phyloP scores from a whole-genome alignment of 768 basidiomycete species.

The Inosperma sp. region DNA sequence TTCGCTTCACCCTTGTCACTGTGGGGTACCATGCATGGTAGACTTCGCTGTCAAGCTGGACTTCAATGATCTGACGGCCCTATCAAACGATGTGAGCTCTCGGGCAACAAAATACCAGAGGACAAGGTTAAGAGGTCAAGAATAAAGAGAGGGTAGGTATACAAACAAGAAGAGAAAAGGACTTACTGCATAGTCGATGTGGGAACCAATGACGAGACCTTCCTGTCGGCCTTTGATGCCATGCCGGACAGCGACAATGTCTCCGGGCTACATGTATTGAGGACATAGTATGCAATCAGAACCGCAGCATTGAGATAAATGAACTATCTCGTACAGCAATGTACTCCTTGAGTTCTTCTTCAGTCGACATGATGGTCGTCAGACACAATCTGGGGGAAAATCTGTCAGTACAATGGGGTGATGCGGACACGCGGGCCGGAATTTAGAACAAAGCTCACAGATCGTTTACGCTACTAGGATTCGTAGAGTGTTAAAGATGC shows the following conservation, averaged over 20 bases:
- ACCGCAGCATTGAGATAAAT: constrained; percentile 18
- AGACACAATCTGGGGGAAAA: neutral
- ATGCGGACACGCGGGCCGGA: no score
- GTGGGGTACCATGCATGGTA: constrained; percentile 77
- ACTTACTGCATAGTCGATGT: constrained; percentile 65
- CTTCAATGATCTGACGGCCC: constrained; percentile 81
- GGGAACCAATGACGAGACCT: constrained; percentile 75
- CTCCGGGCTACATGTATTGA: constrained; percentile 54
- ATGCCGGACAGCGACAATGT: constrained; percentile 74
- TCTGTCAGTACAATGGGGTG: neutral
- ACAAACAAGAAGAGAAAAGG: neutral
- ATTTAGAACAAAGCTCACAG: no score
- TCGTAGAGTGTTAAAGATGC: no score
- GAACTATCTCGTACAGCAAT: constrained; percentile 15
- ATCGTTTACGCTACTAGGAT: no score
- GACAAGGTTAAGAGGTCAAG: neutral
- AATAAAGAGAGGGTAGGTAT: neutral
- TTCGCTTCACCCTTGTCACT: constrained; percentile 73
- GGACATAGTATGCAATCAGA: neutral
- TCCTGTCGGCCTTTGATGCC: constrained; percentile 60
- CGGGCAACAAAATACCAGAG: neutral
- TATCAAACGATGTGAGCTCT: constrained; percentile 23
- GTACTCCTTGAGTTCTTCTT: constrained; percentile 9
- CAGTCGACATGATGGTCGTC: constrained; percentile 12
- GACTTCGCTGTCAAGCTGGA: constrained; percentile 70